Conservation (phyloP, 495 filamentous ascomycete genomes). For the Hypoxylon fuscum region DNA sequence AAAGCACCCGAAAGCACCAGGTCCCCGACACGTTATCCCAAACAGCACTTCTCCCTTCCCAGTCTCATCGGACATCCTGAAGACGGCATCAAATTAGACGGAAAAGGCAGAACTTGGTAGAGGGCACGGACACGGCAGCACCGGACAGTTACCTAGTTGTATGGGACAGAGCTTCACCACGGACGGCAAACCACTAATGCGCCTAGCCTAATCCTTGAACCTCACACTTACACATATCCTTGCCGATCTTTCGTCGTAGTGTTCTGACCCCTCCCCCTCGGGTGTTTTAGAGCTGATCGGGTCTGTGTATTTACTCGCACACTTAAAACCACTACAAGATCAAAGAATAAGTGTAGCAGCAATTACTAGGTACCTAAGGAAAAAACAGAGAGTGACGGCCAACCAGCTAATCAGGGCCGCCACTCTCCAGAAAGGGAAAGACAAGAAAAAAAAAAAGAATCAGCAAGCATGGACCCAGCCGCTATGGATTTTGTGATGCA, state of each 20-base stretch:
- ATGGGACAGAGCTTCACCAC: background rate
- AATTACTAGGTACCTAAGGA: background rate
- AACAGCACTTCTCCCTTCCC: background rate
- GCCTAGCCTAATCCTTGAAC: no score
- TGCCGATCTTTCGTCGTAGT: background rate
- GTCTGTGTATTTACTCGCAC: background rate
- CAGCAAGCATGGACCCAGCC: conserved; percentile 36
- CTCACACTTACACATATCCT: background rate
- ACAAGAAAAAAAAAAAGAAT: conserved; percentile 3
- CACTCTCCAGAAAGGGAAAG: conserved; percentile 14
- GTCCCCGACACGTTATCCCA: conserved; percentile 9
- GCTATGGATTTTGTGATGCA: conserved; percentile 39
- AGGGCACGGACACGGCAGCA: background rate
- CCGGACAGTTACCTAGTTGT: background rate
- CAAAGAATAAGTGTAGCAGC: no score
- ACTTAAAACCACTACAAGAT: background rate
- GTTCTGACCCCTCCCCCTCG: background rate
- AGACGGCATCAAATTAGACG: background rate
- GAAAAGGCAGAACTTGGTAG: background rate
- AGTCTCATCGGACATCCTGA: conserved; percentile 2
- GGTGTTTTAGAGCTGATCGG: no score
- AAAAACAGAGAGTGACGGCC: conserved; percentile 33
- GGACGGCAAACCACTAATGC: no score
- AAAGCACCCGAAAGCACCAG: conserved; percentile 1
- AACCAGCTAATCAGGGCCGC: conserved; percentile 22